These are phyloP conservation scores for Lasiodiplodia sp. DNA, from an alignment of 2,329 filamentous ascomycete species.

Conservation along the genomic window DNA sequence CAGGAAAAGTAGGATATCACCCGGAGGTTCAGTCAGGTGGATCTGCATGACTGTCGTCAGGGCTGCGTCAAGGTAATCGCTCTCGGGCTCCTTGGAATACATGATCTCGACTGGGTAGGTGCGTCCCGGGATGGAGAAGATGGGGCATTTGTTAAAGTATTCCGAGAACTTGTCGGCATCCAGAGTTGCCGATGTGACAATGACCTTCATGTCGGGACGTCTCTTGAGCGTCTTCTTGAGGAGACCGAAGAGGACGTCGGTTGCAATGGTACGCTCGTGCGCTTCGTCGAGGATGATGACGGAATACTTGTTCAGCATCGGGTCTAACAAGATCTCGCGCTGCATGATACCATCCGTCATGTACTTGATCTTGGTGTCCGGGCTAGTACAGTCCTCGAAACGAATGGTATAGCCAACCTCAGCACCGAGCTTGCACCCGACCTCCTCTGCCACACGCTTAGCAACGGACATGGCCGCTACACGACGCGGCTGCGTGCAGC, in stretches of 20 bases:
- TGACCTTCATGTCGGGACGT: constrained; percentile 91
- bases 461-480: constrained; percentile 99
- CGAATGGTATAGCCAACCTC: constrained; percentile 99
- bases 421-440: constrained; percentile 90
- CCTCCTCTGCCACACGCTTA: constrained; percentile 95
- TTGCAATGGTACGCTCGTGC: constrained; percentile 95
- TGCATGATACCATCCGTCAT: constrained; percentile 99
- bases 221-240: constrained; percentile 87
- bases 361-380: constrained; percentile 94
- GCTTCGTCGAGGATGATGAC: constrained; percentile 99
- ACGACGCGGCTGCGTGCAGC: constrained; percentile 95
- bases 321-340: constrained; percentile 95
- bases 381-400: constrained; percentile 93
- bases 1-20: constrained; percentile 95
- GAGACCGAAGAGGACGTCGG: constrained; percentile 96
- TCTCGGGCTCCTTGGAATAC: constrained; percentile 93
- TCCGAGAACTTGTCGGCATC: constrained; percentile 97
- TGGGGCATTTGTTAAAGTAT: constrained; percentile 95
- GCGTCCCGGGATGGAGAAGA: constrained; percentile 93
- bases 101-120: constrained; percentile 96
- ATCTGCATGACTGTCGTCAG: constrained; percentile 99
- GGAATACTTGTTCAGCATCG: constrained; percentile 89
- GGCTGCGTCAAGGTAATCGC: constrained; percentile 92
- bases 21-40: constrained; percentile 87
- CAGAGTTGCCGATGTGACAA: constrained; percentile 98